These are phyloP conservation scores for Pyronema domesticum DNA, from an alignment of 495 filamentous ascomycete genomes.

Conservation along the genomic window DNA sequence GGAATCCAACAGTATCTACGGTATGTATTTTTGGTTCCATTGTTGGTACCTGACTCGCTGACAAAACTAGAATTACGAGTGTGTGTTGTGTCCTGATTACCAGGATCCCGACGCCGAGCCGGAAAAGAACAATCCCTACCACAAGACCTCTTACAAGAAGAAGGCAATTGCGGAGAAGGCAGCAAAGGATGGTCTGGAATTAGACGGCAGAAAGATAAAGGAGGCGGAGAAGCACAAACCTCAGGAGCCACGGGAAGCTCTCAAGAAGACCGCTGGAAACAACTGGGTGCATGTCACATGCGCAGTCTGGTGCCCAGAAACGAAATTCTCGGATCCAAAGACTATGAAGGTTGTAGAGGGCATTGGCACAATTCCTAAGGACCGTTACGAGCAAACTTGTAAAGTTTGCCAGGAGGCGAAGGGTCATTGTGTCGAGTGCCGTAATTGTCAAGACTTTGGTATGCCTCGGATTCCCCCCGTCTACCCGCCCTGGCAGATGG, in stretches of 20 bases:
- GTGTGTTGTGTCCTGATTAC: constrained; percentile 66
- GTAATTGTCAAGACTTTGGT: constrained; percentile 49
- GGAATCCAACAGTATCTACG: constrained; percentile 67
- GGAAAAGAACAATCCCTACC: constrained; percentile 25
- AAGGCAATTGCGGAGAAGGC: constrained; percentile 84
- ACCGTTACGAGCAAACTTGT: constrained; percentile 54
- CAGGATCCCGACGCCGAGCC: constrained; percentile 13
- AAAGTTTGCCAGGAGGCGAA: constrained; percentile 60
- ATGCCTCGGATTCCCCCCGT: constrained; percentile 9
- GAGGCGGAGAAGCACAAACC: constrained; percentile 61
- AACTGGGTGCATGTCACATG: constrained; percentile 98
- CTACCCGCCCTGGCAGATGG: too few species aligned
- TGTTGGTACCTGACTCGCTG: not conserved
- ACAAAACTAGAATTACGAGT: constrained; percentile 55
- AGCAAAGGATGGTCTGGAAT: constrained; percentile 44
- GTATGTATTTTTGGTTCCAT: constrained; percentile 31
- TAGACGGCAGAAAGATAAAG: constrained; percentile 46
- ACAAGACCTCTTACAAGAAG: constrained; percentile 73
- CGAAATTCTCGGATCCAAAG: constrained; percentile 72
- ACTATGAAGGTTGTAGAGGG: constrained; percentile 72
- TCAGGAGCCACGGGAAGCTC: constrained; percentile 64
- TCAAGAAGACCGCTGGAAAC: constrained; percentile 84
- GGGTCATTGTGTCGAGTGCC: constrained; percentile 66
- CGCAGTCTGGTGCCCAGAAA: constrained; percentile 76
- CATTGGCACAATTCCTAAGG: constrained; percentile 54